phyloP scores from a whole-genome alignment of 1,139 yeast species.

The Candida sp. region DNA sequence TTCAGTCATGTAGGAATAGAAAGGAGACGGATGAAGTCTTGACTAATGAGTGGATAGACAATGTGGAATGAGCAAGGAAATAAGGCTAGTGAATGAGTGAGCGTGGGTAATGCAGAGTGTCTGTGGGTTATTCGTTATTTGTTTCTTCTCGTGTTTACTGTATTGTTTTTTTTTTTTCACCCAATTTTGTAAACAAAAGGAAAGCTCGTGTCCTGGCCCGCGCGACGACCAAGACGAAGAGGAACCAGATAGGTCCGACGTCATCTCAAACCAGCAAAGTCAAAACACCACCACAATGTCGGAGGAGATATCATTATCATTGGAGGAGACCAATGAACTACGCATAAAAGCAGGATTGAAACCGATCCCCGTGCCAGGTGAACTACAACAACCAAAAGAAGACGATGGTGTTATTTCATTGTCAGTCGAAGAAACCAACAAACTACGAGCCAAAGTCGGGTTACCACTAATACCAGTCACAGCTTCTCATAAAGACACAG shows the following conservation, averaged over 20 bases:
- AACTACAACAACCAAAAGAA: background rate
- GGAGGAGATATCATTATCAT: slow-evolving; percentile 33
- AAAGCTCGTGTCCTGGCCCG: too few relatives aligned
- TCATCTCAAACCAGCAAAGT: too few relatives aligned
- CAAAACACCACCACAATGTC: slow-evolving; percentile 15
- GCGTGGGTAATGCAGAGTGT: too few relatives aligned
- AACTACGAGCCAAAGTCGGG: slow-evolving; percentile 34
- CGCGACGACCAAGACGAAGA: too few relatives aligned
- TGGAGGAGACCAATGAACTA: slow-evolving; percentile 44
- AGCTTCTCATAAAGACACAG: background rate
- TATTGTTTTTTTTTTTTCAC: too few relatives aligned
- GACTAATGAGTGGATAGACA: too few relatives aligned
- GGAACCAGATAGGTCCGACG: too few relatives aligned
- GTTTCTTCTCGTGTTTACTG: too few relatives aligned
- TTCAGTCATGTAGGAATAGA: background rate
- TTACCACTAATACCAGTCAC: slow-evolving; percentile 29
- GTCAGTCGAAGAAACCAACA: slow-evolving; percentile 43
- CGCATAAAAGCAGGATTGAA: slow-evolving; percentile 34
- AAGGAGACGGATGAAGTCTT: background rate
- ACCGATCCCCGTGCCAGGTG: slow-evolving; percentile 23
- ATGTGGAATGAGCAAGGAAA: too few relatives aligned
- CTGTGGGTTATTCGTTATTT: too few relatives aligned
- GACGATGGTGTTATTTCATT: slow-evolving; percentile 19
- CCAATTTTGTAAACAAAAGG: too few relatives aligned
- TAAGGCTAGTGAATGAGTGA: too few relatives aligned